Conservation (phyloP, 2,329 filamentous ascomycete genomes). For the Fusarium pininemorale region DNA sequence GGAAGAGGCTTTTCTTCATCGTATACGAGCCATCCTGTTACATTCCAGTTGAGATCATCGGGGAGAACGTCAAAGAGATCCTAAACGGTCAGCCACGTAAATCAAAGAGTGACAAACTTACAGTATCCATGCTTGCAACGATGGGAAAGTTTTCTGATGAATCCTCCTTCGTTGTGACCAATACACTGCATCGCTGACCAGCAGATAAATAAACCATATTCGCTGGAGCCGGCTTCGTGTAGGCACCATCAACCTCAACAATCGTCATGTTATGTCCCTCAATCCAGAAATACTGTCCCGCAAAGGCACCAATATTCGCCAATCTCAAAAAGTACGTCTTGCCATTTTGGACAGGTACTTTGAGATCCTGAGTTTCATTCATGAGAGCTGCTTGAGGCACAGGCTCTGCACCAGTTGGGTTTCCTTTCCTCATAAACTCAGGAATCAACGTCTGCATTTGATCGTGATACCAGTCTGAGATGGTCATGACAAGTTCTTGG, state of each 20-base stretch:
- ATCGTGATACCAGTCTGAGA: constrained; percentile 79
- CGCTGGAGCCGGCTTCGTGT: constrained; percentile 67
- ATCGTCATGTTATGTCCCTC: constrained; percentile 74
- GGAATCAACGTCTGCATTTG: constrained; percentile 59
- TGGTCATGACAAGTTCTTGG: constrained; percentile 69
- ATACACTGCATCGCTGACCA: constrained; percentile 72
- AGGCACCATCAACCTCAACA: constrained; percentile 78
- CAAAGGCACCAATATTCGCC: constrained; percentile 78
- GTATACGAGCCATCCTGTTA: constrained; percentile 72
- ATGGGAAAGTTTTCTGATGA: constrained; percentile 72
- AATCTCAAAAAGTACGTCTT: constrained; percentile 60
- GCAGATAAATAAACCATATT: constrained; percentile 72
- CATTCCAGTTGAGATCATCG: constrained; percentile 71
- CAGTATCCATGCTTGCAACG: constrained; percentile 74
- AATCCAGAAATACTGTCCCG: constrained; percentile 72
- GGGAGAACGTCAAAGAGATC: constrained; percentile 76
- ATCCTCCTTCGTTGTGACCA: constrained; percentile 70
- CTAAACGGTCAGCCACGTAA: constrained; percentile 45
- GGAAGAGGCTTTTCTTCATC: constrained; percentile 57
- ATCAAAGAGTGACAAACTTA: constrained; percentile 42
- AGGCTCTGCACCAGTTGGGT: constrained; percentile 69
- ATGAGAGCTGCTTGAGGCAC: constrained; percentile 75
- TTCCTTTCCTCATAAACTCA: constrained; percentile 61
- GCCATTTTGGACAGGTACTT: constrained; percentile 66
- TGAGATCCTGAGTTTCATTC: constrained; percentile 73